phyloP scores from a whole-genome alignment of 352 stramenopile species.

The Globisporangium lucens region DNA sequence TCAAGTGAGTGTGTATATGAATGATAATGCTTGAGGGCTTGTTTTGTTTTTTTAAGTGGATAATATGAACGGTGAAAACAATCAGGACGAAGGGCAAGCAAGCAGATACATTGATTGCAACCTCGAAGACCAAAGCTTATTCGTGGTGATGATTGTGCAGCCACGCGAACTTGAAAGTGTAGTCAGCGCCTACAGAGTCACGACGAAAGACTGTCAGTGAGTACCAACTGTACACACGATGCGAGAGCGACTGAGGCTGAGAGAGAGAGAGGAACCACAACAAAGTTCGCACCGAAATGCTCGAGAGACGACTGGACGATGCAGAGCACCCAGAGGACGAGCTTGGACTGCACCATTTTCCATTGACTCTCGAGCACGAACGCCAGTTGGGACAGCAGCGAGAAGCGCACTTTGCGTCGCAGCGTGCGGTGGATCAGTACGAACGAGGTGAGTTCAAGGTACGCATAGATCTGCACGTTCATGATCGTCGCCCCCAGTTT shows the following conservation, averaged over 20 bases:
- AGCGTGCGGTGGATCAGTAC: neutral
- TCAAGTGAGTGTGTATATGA: neutral
- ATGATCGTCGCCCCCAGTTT: slow-evolving; percentile 5
- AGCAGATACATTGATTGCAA: neutral
- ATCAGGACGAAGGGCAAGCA: neutral
- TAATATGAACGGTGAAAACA: slow-evolving; percentile 2
- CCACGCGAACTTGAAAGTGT: slow-evolving; percentile 9
- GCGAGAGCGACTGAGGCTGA: no score
- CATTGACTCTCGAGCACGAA: slow-evolving; percentile 36
- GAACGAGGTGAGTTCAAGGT: neutral
- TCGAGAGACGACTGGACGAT: slow-evolving; percentile 10
- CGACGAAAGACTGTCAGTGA: neutral
- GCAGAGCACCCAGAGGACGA: slow-evolving; percentile 34
- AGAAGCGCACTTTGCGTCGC: slow-evolving; percentile 10
- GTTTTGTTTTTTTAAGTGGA: slow-evolving; percentile 11
- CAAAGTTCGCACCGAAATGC: slow-evolving; percentile 8
- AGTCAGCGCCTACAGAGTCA: neutral
- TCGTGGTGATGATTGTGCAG: neutral
- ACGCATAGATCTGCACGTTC: slow-evolving; percentile 1
- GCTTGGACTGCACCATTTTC: slow-evolving; percentile 27
- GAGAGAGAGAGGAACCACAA: neutral
- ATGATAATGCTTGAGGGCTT: neutral
- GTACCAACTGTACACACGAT: neutral
- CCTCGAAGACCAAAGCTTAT: neutral
- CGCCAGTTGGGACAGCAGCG: slow-evolving; percentile 8